Base-by-base conservation (phyloP, 495 filamentous ascomycete species). In the Xylaria cubensis region DNA sequence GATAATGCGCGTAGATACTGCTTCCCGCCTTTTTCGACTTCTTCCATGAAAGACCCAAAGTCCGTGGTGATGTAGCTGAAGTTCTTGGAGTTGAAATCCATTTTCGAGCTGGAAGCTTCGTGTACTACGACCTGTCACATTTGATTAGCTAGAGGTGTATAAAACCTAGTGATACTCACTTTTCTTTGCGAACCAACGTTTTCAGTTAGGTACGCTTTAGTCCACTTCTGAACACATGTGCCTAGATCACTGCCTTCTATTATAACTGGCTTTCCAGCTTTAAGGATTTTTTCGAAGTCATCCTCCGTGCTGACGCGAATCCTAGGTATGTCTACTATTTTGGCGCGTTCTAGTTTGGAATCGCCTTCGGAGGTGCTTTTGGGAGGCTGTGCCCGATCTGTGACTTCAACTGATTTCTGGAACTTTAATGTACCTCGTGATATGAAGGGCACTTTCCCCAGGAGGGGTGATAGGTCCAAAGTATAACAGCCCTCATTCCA, bases 1-100 rank as follows among this genome's bases (percentile, higher is more conserved):
- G 93, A 94, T 17, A 97, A 83, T 15, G 92, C 89, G 56, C 94
- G 88, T 19, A 97, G 85, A 79, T 97, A 97, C 24, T 94, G 82
- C 70, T 84, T 89, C 59, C 87, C 89, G 24, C 92, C 91, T 12
- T 72, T 61, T 17, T 78, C 74, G 39, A 92, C 86, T 48, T 88
- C 85, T 42, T 90, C 79, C 32, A 94, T 81, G 76, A 97, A 94
- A 1, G 89, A 86, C 0, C 85, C 86, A 67, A 97, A 93, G 9
- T 80, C 71, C 71, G 90, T 92, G 13, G 88, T 93, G 26, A 85
- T 81, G 76, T 97, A 97, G 26, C 80, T 78, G 78, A 97, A 97
- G 80, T 97, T 97, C 81, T 95, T 97, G 26, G 82, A 78, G 65
- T 89, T 89, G 75, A 97, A 97, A 72, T 92, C 90, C 93, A 97